Evolutionary conservation across 805 yeast species (phyloP), one percentile per base, ranked within the genome.

Genomic region (Maudiozyma serrabonitensis): DNA sequence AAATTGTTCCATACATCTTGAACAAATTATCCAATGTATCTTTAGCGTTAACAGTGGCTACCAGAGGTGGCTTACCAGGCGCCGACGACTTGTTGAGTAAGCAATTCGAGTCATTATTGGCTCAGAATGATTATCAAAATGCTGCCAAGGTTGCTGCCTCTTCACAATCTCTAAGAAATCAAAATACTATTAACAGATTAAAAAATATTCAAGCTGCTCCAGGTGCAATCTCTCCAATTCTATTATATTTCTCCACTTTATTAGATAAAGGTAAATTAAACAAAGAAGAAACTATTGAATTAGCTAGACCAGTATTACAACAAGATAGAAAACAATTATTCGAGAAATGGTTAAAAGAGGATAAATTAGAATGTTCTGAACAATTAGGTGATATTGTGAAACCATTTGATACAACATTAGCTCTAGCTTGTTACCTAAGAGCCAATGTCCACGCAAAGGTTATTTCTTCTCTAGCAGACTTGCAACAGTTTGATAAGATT

Each of bases 111-210:
- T 81, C 82, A 66, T 77, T 83, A 60, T 75, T 93, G 60, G 78
- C 80, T 56, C 81, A 81, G 58, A 96, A 96, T 58, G 93, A 89
- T 66, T 93, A 89, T 64, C 75, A 81, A 50, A 82, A 83, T 59
- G 99, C 99, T 48, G 99, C 98, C 46, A 88, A 88, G 71, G 87
- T 91, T 52, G 99, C 99, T 38, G 98, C 98, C 13, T 83, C 95
- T 38, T 87, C 96, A 15, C 88, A 87, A 49, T 88, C 87, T 62
- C 75, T 93, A 69, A 82, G 99, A 74, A 90, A 96, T 43, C 95
- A 87, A 51, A 95, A 87, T 54, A 93, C 98, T 23, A 90, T 93
- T 65, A 84, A 88, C 70, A 87, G 88, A 69, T 81, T 93, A 72
- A 93, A 91, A 72, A 81, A 82, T 62, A 75, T 91, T 51, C 95